A percentile compares a stretch with the other conserved stretches of the same genome.
These are phyloP conservation scores for Amanita jacksonii DNA, from an alignment of 768 basidiomycete genomes.

Conservation along the genomic window DNA sequence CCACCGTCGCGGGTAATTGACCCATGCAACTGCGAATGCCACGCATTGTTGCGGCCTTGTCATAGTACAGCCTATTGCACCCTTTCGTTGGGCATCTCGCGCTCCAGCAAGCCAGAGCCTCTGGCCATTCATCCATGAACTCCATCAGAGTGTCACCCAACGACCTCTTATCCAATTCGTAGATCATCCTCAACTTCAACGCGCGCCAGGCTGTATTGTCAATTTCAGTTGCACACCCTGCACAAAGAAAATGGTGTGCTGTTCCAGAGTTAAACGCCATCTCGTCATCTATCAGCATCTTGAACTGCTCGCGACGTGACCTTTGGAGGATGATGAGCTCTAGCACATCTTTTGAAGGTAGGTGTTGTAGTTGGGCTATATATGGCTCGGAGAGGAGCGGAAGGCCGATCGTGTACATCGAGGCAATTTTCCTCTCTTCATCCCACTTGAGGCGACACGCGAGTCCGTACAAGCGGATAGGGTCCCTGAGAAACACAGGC, in stretches of 20 bases:
- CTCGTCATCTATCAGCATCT: slow-evolving; percentile 24
- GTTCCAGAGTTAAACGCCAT: slow-evolving; percentile 31
- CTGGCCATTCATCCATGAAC: slow-evolving; percentile 34
- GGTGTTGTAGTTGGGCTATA: slow-evolving; percentile 21
- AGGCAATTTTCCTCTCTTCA: slow-evolving; percentile 32
- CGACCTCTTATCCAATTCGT: slow-evolving; percentile 30
- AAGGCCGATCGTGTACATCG: slow-evolving; percentile 29
- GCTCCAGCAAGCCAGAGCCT: slow-evolving; percentile 29
- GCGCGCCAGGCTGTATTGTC: slow-evolving; percentile 31
- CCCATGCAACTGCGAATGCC: slow-evolving; percentile 24
- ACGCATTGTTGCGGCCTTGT: slow-evolving; percentile 24
- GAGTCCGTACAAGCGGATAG: slow-evolving; percentile 39
- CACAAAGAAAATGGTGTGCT: slow-evolving; percentile 19
- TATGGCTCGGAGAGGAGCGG: slow-evolving; percentile 27
- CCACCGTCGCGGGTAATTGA: slow-evolving; percentile 15
- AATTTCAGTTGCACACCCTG: slow-evolving; percentile 22
- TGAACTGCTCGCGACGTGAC: slow-evolving; percentile 28
- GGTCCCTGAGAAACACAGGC: slow-evolving; percentile 31
- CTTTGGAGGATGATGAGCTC: slow-evolving; percentile 32
- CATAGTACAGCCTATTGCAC: slow-evolving; percentile 26
- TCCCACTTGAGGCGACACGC: slow-evolving; percentile 35
- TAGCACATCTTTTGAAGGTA: slow-evolving; percentile 27
- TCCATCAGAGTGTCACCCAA: slow-evolving; percentile 27
- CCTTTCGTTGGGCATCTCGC: slow-evolving; percentile 22
- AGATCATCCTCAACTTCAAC: slow-evolving; percentile 28